Base-by-base conservation (phyloP, 306 rosid genomes). In the Elaeagnus macrophylla region DNA sequence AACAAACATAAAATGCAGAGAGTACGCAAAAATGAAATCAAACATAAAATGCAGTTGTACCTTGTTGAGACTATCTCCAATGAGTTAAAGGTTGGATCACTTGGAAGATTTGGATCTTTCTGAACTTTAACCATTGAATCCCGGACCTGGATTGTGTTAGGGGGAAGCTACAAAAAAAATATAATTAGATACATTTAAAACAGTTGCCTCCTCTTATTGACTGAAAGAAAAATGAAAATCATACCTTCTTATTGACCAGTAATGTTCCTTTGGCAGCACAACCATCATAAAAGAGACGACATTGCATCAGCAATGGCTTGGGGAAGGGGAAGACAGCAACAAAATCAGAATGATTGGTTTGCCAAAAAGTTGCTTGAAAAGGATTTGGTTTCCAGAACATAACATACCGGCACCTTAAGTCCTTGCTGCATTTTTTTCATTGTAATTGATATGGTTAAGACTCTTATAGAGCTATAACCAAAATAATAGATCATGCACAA, bases 31-130 rank as follows among this genome's bases (percentile, higher is more conserved):
- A 25, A 15, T 12, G 25, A 7, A 53, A 19, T 6, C 38, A 17
- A 52, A 37, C 55, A 10, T 18, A 9, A 35, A 35, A 42, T 13
- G 36, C 50, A 20, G 15, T 59, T 44, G 15, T 76, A 89, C 97
- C 95, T 89, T 11, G 93, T 83, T n/a, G 50, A 68, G 3, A 89
- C 87, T 13, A 89, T 66, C 73, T 89, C 97, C 67, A 89, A 10
- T 0, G 95, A 83, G 49, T 77, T 77, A 50, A 60, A 65, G 42
- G 79, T 70, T 72, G 53, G 70, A 63, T n/a, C 18, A 59, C 64
- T 48, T 4, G 1, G 9, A 48, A 69, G 56, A 9, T 9, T 11
- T 9, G 7, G 13, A 69, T 85, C 97, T 35, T 11, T 20, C 48
- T 54, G 4, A 56, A 83, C 89, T 70, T 89, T 89, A 42, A 83